Evolutionary conservation across 768 basidiomycete genomes (phyloP).

Genomic region (Agrocybe chaxingu): DNA sequence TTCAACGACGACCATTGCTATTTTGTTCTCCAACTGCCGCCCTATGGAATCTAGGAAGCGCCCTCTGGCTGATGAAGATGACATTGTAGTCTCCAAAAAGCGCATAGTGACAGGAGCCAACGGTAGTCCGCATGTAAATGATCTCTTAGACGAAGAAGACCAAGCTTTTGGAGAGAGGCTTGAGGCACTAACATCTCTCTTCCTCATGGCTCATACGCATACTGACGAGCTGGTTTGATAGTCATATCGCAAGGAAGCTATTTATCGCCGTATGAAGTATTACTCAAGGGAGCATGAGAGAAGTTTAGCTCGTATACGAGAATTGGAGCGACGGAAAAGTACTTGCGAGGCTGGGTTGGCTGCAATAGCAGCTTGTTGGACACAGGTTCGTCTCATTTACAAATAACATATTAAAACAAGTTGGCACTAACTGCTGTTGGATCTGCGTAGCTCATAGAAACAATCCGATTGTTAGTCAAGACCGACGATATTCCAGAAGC

Average conservation of each 20-base stretch:
- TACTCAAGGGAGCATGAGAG: slow-evolving; percentile 76
- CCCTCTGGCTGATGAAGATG: slow-evolving; percentile 48
- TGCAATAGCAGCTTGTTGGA: slow-evolving; percentile 78
- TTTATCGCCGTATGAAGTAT: slow-evolving; percentile 80
- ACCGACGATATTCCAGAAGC: slow-evolving; percentile 46
- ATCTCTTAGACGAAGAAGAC: slow-evolving; percentile 36
- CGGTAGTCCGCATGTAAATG: slow-evolving; percentile 55
- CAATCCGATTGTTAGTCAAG: slow-evolving; percentile 57
- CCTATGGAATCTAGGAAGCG: slow-evolving; percentile 61
- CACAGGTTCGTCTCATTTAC: slow-evolving; percentile 46
- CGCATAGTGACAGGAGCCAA: slow-evolving; percentile 47
- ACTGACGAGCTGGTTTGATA: slow-evolving; percentile 24
- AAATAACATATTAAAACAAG: not conserved
- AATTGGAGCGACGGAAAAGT: slow-evolving; percentile 62
- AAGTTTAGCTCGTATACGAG: slow-evolving; percentile 53
- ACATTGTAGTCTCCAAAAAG: slow-evolving; percentile 51
- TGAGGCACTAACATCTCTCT: slow-evolving; percentile 38
- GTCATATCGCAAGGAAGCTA: slow-evolving; percentile 86
- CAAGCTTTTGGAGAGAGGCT: slow-evolving; percentile 53
- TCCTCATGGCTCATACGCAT: slow-evolving; percentile 9
- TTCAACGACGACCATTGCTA: slow-evolving; percentile 17
- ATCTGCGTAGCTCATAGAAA: slow-evolving; percentile 53
- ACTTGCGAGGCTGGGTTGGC: slow-evolving; percentile 70
- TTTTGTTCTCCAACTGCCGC: slow-evolving; percentile 18
- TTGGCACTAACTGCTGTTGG: not conserved